Base-by-base conservation (phyloP, 2,329 filamentous ascomycete genomes). In the Trichoderma atrobrunneum region DNA sequence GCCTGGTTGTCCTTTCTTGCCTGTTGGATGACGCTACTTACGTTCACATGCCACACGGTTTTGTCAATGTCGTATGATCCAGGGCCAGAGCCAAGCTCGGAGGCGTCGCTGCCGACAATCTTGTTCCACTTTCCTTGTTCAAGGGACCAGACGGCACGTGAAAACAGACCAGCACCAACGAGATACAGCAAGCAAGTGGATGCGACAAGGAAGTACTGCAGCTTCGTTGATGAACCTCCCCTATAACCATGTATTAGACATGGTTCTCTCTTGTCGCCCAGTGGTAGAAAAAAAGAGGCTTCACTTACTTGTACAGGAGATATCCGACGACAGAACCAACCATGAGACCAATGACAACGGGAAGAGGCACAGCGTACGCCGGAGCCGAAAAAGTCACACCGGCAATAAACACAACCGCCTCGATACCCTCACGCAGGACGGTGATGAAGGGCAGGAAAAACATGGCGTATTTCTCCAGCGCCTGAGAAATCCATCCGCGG, bases 361-460 rank as follows among this genome's bases (percentile, higher is more conserved):
- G 89, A 6, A 97, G 82, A 3, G 94, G 94, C 66, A 97, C 92
- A 0, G 94, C 87, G 7, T 87, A 89, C 2, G 93, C 93, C 0
- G 93, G 93, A 4, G 92, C 85, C 1, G 90, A 89, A 70, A 97
- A 90, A 3, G 92, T 91, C 5, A 97, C 94, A 24, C 94, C 94
- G 18, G 93, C 93, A 68, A 97, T 90, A 80, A 97, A 97, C 28
- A 97, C 88, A 43, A 97, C 91, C 0, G 92, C 93, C 80, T 97
- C 94, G 34, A 97, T 88, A 3, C 94, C 94, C 80, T 97, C 94
- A 43, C 94, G 87, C 16, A 97, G 83, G n/a, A 96, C 92, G 0
- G 94, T 97, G 79, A 97, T 87, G 81, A 97, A 97, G 1, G 94
- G 94, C 70, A 97, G 84, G 60, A 93, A 81, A 80, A 97, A 96